Base-by-base conservation (phyloP, 1,284 basidiomycete species). In the Ustilago sp. region DNA sequence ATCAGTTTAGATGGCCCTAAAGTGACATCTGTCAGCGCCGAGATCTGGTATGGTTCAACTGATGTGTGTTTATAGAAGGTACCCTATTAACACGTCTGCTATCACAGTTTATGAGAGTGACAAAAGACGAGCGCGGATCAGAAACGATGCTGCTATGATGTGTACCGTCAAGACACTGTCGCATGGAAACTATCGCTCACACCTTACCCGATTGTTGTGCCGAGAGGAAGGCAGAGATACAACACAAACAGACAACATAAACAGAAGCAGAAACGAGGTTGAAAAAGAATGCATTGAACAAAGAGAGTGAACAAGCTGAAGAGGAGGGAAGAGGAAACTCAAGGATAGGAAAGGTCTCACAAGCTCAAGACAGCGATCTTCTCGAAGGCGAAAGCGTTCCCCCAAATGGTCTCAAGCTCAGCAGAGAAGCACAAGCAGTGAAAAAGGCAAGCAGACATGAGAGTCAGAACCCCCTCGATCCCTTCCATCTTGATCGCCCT, bases 1-100 rank as follows among this genome's bases (percentile, higher is more conserved):
- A 75, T 39, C 73, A 68, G 32, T 75, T 75, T 11, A 38, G 68
- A 9, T 71, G 68, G 63, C 63, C 68, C 8, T 75, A 38, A 65
- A 11, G 15, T 28, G 23, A 3, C 23, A 28, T 28, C 23, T 2
- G 23, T 28, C 13, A 4, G 43, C 17, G 11, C 7, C 43, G 19
- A 7, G 19, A 15, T 7, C 6, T 45, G 43, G 43, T 19, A 15
- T 45, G n/a, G 0, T 8, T 8, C 7, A 19, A 4, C 17, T 45
- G 43, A 8, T 19, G n/a, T 19, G 43, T 45, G 19, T 15, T 19
- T 1, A 52, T 43, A 32, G 9, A 36, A 32, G 11, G 48, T 58
- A 56, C 43, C 19, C 53, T 28, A 6, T 35, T 41, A 38, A 38
- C 48, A 41, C 12, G 39, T 41, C 39, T 28, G 23, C 13, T 38